Percentiles rank a stretch among this genome's conserved stretches.
phyloP scores from a whole-genome alignment of 2,329 filamentous ascomycete genomes.

The Polychaeton citri region DNA sequence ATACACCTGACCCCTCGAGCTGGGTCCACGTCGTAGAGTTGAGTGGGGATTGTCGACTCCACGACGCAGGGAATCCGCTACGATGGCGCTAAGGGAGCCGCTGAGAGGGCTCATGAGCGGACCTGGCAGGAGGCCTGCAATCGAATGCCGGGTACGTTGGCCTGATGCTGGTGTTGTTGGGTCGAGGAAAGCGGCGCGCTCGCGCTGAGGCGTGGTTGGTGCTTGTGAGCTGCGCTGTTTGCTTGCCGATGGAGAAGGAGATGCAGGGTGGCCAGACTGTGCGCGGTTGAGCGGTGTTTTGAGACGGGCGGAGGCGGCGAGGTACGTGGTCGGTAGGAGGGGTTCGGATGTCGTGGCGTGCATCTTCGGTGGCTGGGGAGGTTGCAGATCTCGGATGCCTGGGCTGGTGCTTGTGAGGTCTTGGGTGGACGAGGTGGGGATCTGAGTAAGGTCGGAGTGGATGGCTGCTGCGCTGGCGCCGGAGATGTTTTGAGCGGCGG shows the following conservation, averaged over 20 bases:
- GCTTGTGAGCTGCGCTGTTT: neutral
- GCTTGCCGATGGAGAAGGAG: slow-evolving; percentile 1
- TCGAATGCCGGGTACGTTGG: slow-evolving; percentile 29
- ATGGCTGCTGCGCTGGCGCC: slow-evolving; percentile 17
- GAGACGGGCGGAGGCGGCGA: slow-evolving; percentile 7
- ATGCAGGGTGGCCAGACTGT: slow-evolving; percentile 3
- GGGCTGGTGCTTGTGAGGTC: neutral
- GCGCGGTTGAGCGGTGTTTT: slow-evolving; percentile 13
- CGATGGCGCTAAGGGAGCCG: slow-evolving; percentile 47
- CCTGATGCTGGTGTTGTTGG: slow-evolving; percentile 17
- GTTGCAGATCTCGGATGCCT: too few relatives aligned
- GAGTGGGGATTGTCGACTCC: slow-evolving; percentile 16
- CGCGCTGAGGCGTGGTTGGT: slow-evolving; percentile 1
- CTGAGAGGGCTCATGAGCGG: slow-evolving; percentile 48
- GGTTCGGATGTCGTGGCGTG: slow-evolving; percentile 25
- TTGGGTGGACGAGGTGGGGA: slow-evolving; percentile 6
- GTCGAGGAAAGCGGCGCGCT: slow-evolving; percentile 6
- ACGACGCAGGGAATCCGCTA: slow-evolving; percentile 51
- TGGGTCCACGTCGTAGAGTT: too few relatives aligned
- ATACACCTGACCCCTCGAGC: too few relatives aligned
- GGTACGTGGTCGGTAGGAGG: slow-evolving; percentile 12
- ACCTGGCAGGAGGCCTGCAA: slow-evolving; percentile 44
- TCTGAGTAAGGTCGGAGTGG: slow-evolving; percentile 13
- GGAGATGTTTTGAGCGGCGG: slow-evolving; percentile 5
- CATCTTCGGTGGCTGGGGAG: slow-evolving; percentile 12